These are phyloP conservation scores for Lactarius hatsudake DNA, from an alignment of 768 basidiomycete genomes.

Conservation along the genomic window DNA sequence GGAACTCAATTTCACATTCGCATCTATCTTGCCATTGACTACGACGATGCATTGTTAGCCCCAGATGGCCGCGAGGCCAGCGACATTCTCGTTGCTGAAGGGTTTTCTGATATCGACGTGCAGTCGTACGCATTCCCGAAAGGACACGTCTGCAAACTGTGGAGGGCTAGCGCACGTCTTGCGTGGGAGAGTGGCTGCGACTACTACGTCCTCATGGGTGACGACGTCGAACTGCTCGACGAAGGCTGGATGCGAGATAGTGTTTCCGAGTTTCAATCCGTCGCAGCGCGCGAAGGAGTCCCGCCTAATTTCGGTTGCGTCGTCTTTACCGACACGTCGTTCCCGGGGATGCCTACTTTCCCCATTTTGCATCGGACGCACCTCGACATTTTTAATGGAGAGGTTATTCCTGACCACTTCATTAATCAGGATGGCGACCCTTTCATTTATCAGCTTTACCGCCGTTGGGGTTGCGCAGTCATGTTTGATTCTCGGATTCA, in stretches of 20 bases:
- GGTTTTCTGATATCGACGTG: constrained; percentile 39
- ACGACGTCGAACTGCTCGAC: constrained; percentile 51
- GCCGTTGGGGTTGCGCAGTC: constrained; percentile 49
- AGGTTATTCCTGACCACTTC: constrained; percentile 50
- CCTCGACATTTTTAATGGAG: constrained; percentile 52
- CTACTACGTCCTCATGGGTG: constrained; percentile 54
- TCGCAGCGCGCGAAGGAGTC: constrained; percentile 34
- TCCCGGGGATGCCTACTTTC: constrained; percentile 62
- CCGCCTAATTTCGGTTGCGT: constrained; percentile 55
- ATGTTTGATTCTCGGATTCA: constrained; percentile 45
- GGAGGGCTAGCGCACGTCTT: constrained; percentile 47
- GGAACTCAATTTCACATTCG: constrained; percentile 37
- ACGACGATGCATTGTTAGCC: constrained; percentile 45
- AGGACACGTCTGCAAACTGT: constrained; percentile 52
- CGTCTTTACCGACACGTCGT: constrained; percentile 52
- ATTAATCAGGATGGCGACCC: constrained; percentile 60
- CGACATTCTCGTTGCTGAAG: constrained; percentile 37
- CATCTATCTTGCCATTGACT: constrained; percentile 54
- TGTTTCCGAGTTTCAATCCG: constrained; percentile 38
- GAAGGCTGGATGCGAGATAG: constrained; percentile 51
- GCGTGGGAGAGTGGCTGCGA: constrained; percentile 50
- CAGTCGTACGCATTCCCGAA: constrained; percentile 40
- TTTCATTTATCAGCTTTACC: constrained; percentile 58
- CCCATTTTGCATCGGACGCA: constrained; percentile 55
- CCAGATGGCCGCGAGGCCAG: constrained; percentile 36